These are phyloP conservation scores for Boletus rubropictus DNA, from an alignment of 768 basidiomycete genomes.

Conservation along the genomic window DNA sequence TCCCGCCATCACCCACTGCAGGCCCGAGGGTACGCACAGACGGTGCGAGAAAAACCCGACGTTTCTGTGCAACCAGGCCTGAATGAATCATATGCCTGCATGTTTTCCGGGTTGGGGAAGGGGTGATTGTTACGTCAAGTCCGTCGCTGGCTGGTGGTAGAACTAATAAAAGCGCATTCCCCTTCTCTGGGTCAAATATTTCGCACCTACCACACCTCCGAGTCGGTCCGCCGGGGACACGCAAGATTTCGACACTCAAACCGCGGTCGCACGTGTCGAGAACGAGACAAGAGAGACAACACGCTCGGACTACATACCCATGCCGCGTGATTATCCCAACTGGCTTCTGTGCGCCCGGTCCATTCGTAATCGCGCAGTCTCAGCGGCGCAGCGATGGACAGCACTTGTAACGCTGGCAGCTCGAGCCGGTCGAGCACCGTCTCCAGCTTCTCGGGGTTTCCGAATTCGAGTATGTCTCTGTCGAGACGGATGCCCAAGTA, in stretches of 20 bases:
- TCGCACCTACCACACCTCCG: not conserved
- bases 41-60: not conserved
- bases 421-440: slow-evolving; percentile 19
- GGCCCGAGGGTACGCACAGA: not conserved
- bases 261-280: slow-evolving; percentile 1
- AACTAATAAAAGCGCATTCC: too few species aligned
- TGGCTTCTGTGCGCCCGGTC: not conserved
- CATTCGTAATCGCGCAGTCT: not conserved
- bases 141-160: too few species aligned
- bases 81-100: too few species aligned
- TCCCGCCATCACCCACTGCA: not conserved
- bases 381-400: slow-evolving; percentile 9
- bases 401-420: slow-evolving; percentile 16
- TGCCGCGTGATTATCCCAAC: slow-evolving; percentile 1
- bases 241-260: slow-evolving; percentile 7
- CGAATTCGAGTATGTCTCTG: slow-evolving; percentile 18
- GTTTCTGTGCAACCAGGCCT: too few species aligned
- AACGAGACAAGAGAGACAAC: slow-evolving; percentile 12
- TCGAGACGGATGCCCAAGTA: slow-evolving; percentile 19
- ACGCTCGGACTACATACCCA: slow-evolving; percentile 18
- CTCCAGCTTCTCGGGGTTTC: slow-evolving; percentile 13
- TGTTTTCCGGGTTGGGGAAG: too few species aligned
- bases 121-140: too few species aligned
- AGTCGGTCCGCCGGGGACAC: not conserved
- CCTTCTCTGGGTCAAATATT: not conserved